Evolutionary conservation across 768 basidiomycete species (phyloP), one percentile per base, ranked within the genome.

Genomic region (Cubamyces sp.): DNA sequence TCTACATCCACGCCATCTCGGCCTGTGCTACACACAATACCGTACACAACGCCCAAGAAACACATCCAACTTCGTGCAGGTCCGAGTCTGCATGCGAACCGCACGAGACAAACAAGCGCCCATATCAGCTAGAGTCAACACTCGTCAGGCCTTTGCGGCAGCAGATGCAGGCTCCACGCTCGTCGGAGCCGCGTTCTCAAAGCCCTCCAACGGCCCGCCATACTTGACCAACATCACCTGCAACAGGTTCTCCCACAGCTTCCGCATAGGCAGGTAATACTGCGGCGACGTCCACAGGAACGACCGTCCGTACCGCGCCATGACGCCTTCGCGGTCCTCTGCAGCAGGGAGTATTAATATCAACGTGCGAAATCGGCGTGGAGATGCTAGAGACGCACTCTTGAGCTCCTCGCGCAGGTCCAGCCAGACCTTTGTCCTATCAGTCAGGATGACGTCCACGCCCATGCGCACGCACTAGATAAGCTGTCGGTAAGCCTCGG

Each of bases 391-490:
- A 48, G 23, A 73, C 82, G 62, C 61, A 90, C 90, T 75, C 68
- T 78, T 75, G n/a, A 92, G 70, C 15, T 79, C 80, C 8, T 75
- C 74, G 28, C 90, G 83, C 64, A 92, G 70, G 47, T 85, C 82
- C 40, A 92, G 75, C 87, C 87, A 91, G 2, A 76, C 82, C 70
- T 79, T 78, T 5, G 90, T 91, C 56, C 84, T 79, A 66, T 94
- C 92, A 14, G 92, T 94, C 54, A 94, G 79, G 64, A 94, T 90
- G 8, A 82, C 92, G 64, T 87, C 82, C 6, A 85, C 90, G 59
- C 82, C 87, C 92, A 92, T 94, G 64, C 88, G 78, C 26, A 87
- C 87, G 53, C 86, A 87, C 89, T 61, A 46, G 16, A 63, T 43
- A 48, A 11, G 19, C 28, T 26, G 26, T 23, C 43, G 43, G 34